Evolutionary conservation across 208 protist species (phyloP).

Genomic region (Plasmodiophora brassicae): DNA sequence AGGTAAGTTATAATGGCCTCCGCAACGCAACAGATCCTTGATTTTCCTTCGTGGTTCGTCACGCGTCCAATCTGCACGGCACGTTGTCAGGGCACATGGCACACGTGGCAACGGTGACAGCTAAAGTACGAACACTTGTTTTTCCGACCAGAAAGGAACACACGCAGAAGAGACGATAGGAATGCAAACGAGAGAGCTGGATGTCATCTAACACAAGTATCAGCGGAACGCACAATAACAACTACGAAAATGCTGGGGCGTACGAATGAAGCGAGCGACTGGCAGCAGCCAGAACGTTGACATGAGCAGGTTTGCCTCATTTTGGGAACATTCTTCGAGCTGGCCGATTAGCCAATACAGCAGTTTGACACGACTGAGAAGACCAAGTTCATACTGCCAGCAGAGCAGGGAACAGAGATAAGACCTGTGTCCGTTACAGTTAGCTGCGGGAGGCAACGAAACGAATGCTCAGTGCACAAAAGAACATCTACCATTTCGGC

Average conservation of each 20-base stretch:
- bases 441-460: too few species aligned
- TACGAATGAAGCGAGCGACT: not conserved
- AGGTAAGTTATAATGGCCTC: conserved; percentile 13
- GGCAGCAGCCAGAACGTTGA: not conserved
- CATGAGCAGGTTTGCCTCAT: not conserved
- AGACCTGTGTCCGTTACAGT: not conserved
- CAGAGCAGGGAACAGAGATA: not conserved
- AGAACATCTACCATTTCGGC: too few species aligned
- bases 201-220: conserved; percentile 4
- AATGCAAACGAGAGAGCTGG: not conserved
- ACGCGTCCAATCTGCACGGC: not conserved
- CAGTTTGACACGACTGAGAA: not conserved
- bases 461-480: too few species aligned
- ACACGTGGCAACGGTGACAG: too few species aligned
- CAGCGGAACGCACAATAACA: not conserved
- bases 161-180: not conserved
- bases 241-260: too few species aligned
- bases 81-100: not conserved
- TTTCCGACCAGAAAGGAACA: not conserved
- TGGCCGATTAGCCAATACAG: not conserved
- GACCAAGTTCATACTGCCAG: not conserved
- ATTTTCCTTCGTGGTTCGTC: not conserved
- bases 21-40: not conserved
- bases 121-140: not conserved
- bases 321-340: not conserved